Base-by-base conservation (phyloP, 176 grass and related monocot genomes). In the Hsuehochloa calcarea region DNA sequence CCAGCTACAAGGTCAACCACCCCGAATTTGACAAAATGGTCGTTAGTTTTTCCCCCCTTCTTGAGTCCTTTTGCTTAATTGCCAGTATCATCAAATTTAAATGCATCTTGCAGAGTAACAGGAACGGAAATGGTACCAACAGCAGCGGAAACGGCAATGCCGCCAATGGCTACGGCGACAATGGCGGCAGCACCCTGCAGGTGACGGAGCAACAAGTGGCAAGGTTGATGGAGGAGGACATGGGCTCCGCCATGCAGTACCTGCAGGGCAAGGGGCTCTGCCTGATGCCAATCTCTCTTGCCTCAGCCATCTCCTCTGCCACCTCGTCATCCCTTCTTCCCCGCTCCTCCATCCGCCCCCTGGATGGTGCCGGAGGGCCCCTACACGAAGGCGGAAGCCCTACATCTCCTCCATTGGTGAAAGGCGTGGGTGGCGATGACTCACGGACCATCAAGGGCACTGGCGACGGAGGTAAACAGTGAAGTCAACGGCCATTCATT, bases 161-260 rank as follows among this genome's bases (percentile, higher is more conserved):
- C 4, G 22, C 34, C 12, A 68, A 55, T 2, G 62, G 79, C 11
- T 66, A 60, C 13, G 81, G 78, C 3, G 83, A 87, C 10, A 92
- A 85, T 13, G 50, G 82, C 17, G 87, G 85, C 27, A 58, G 87
- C 85, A 89, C 81, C 71, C 58, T 98, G 75, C 87, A 65, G 69
- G 83, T 90, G 79, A 95, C 95, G 22, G 95, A 98, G 87, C 91
- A 90, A 31, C 95, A 98, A 25, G 95, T 95, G 50, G 95, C 91
- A 13, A 98, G 85, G 87, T 60, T 98, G 70, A 98, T 98, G 91
- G 95, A 95, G 75, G 95, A 93, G 79, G 93, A 98, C 85, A 95
- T 93, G 95, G 93, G 95, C 31, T 93, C 87, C 0, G 95, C 95
- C 39, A 98, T 98, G 95, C 95, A 98, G 73, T 98, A 98, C 82